Percentiles rank a stretch among this genome's conserved stretches.
Conservation (phyloP, 2,329 filamentous ascomycete genomes). For the Fusarium musae region DNA sequence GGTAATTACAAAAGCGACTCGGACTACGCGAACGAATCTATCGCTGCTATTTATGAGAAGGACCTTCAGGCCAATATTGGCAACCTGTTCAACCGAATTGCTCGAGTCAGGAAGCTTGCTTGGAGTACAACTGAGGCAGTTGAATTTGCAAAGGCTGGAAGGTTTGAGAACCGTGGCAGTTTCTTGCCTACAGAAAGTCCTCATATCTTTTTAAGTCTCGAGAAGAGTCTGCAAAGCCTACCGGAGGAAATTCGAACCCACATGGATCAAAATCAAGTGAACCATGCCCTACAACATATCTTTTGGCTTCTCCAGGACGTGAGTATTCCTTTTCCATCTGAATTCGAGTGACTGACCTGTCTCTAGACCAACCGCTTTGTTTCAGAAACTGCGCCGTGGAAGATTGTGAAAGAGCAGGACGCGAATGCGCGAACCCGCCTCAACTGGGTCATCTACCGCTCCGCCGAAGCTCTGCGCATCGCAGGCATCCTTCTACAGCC, state of each 20-base stretch:
- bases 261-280: conserved; percentile 74
- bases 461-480: conserved; percentile 81
- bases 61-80: conserved; percentile 81
- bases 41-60: conserved; percentile 83
- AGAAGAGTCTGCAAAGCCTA: conserved; percentile 36
- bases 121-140: conserved; percentile 76
- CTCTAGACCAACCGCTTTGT: conserved; percentile 60
- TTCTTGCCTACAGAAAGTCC: background rate
- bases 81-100: conserved; percentile 80
- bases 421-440: conserved; percentile 54
- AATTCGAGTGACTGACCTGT: conserved; percentile 12
- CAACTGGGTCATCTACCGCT: conserved; percentile 73
- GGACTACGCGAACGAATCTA: conserved; percentile 83
- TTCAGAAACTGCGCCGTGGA: conserved; percentile 75
- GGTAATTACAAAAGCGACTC: conserved; percentile 82
- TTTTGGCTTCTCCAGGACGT: conserved; percentile 72
- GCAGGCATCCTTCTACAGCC: conserved; percentile 88
- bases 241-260: conserved; percentile 55
- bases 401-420: conserved; percentile 55
- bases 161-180: conserved; percentile 30
- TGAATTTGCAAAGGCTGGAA: conserved; percentile 39
- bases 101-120: conserved; percentile 64
- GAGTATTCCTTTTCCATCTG: background rate
- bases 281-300: conserved; percentile 72
- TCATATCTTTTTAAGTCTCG: conserved; percentile 43